These are phyloP conservation scores for Penicillium sp. DNA, from an alignment of 2,329 filamentous ascomycete species.

Conservation along the genomic window DNA sequence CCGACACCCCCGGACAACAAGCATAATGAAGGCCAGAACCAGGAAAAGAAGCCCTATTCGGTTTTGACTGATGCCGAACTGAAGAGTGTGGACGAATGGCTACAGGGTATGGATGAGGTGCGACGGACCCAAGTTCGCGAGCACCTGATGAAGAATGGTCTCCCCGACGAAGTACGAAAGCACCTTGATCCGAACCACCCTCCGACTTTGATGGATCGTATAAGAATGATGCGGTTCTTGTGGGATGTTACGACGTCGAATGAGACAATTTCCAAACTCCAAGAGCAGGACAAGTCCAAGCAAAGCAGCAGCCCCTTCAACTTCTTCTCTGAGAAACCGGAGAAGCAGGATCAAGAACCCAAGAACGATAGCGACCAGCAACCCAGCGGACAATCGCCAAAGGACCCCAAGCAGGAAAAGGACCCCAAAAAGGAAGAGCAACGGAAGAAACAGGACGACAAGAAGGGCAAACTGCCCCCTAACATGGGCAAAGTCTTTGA, in stretches of 20 bases:
- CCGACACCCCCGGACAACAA: slow-evolving; percentile 47
- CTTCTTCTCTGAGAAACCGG: slow-evolving; percentile 17
- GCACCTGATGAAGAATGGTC: slow-evolving; percentile 66
- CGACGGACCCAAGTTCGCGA: slow-evolving; percentile 62
- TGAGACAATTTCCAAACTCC: slow-evolving; percentile 19
- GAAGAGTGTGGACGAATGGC: slow-evolving; percentile 59
- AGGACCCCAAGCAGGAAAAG: slow-evolving; percentile 6
- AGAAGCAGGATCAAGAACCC: slow-evolving; percentile 26
- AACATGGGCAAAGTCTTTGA: slow-evolving; percentile 43
- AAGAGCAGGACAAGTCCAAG: slow-evolving; percentile 27
- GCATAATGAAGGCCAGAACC: slow-evolving; percentile 18
- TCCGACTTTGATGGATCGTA: slow-evolving; percentile 57
- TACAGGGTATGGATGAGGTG: slow-evolving; percentile 57
- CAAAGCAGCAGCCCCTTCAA: slow-evolving; percentile 23
- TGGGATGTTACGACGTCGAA: slow-evolving; percentile 53
- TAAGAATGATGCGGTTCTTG: slow-evolving; percentile 61
- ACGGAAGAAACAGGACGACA: slow-evolving; percentile 26
- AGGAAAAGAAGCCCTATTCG: slow-evolving; percentile 42
- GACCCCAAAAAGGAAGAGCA: slow-evolving; percentile 18
- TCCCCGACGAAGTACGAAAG: slow-evolving; percentile 68
- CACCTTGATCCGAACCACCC: slow-evolving; percentile 55
- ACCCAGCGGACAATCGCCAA: slow-evolving; percentile 16
- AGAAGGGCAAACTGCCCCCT: slow-evolving; percentile 29
- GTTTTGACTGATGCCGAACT: slow-evolving; percentile 57
- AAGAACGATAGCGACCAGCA: slow-evolving; percentile 23